These are phyloP conservation scores for Kwoniella dejecticola DNA, from an alignment of 768 basidiomycete genomes.

Conservation along the genomic window DNA sequence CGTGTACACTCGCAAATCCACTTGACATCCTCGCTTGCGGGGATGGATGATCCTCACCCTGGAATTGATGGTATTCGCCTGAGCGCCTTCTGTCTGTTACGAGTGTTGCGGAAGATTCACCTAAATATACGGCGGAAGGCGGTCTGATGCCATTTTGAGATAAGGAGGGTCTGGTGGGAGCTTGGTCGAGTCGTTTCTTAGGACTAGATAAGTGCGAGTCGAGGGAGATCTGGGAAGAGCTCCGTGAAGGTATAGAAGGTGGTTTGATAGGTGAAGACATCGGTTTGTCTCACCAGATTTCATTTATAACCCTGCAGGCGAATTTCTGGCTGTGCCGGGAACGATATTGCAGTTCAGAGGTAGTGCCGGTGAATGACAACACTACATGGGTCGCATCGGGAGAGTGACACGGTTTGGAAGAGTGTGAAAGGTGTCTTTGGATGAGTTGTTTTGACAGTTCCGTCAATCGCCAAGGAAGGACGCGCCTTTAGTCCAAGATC, in stretches of 20 bases:
- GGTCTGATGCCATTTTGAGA: neutral
- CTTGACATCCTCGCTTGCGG: conserved; percentile 15
- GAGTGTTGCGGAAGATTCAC: neutral
- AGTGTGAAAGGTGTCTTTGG: no score
- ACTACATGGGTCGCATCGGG: no score
- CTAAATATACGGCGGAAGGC: conserved; percentile 3
- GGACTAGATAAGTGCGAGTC: conserved; percentile 20
- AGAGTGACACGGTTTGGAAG: no score
- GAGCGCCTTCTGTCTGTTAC: neutral
- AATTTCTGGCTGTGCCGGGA: no score
- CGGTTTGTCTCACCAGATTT: neutral
- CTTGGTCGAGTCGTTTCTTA: conserved; percentile 6
- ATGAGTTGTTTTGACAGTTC: no score
- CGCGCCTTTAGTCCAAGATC: no score
- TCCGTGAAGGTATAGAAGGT: conserved; percentile 9
- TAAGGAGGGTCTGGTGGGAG: conserved; percentile 9
- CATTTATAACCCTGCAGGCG: no score
- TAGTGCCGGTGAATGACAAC: neutral
- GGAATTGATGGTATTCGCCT: neutral
- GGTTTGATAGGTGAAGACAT: conserved; percentile 17
- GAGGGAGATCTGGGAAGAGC: conserved; percentile 15
- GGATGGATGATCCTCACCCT: neutral
- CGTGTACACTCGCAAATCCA: conserved; percentile 27
- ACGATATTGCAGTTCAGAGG: no score
- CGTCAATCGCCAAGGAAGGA: no score